Evolutionary conservation across 1,284 basidiomycete species (phyloP).

Genomic region (Rhodotorula sp.): DNA sequence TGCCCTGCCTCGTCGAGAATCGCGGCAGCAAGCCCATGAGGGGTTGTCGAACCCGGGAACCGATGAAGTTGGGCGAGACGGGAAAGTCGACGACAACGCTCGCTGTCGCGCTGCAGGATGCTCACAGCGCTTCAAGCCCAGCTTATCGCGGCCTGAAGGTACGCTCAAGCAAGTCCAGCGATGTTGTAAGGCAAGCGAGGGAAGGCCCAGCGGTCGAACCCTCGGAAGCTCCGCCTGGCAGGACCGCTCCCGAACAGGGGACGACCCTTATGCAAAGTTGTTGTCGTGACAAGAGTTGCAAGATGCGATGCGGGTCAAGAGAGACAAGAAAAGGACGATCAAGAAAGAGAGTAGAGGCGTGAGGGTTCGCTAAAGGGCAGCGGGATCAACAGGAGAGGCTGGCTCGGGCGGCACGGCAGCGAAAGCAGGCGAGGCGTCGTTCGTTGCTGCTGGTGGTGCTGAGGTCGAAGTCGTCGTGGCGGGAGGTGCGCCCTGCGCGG

Average conservation of each 20-base stretch:
- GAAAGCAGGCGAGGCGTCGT: neutral
- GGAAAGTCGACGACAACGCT: neutral
- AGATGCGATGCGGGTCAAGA: neutral
- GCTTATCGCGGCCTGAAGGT: too few species aligned
- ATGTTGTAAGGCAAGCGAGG: too few species aligned
- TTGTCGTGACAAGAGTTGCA: neutral
- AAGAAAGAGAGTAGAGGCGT: neutral
- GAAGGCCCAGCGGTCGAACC: too few species aligned
- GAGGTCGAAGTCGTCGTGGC: neutral
- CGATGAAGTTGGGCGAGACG: neutral
- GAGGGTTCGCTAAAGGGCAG: neutral
- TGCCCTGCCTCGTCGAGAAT: slow-evolving; percentile 1
- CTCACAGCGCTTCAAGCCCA: too few species aligned
- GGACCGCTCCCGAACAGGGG: too few species aligned
- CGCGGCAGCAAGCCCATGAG: slow-evolving; percentile 1
- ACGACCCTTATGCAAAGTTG: too few species aligned
- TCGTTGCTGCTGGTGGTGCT: neutral
- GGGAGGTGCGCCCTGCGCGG: slow-evolving; percentile 8
- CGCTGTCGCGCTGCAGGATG: neutral
- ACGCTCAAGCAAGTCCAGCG: too few species aligned
- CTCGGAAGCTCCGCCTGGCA: too few species aligned
- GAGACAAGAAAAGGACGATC: neutral
- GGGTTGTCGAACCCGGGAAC: neutral
- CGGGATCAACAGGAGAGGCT: neutral
- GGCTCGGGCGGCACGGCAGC: neutral